Percentiles rank a stretch among this genome's conserved stretches.
These are phyloP conservation scores for Ophiostoma angusticollis DNA, from an alignment of 2,329 filamentous ascomycete species.

Conservation along the genomic window DNA sequence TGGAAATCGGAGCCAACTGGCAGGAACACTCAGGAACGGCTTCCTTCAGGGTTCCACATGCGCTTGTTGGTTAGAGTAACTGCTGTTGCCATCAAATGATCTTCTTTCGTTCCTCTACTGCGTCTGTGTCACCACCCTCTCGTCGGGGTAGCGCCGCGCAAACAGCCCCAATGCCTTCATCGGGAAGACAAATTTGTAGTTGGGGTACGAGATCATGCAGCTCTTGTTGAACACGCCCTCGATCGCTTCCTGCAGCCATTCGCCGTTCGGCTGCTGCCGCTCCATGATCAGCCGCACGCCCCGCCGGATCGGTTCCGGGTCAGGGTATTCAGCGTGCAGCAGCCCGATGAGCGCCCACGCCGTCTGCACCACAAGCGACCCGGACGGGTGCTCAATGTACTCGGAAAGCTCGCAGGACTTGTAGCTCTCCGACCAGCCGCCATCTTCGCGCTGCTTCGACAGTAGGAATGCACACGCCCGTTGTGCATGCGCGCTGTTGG, in stretches of 20 bases:
- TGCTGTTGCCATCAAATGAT: no score
- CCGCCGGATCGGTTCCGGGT: constrained; percentile 56
- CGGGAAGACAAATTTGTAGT: constrained; percentile 95
- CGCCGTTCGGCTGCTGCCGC: constrained; percentile 75
- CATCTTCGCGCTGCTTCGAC: constrained; percentile 72
- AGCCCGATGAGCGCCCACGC: constrained; percentile 78
- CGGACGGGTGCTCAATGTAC: constrained; percentile 60
- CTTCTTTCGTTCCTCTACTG: no score
- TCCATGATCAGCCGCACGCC: constrained; percentile 73
- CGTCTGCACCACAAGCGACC: constrained; percentile 86
- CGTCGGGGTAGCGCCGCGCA: constrained; percentile 56
- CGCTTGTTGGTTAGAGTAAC: no score
- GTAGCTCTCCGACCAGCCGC: constrained; percentile 96
- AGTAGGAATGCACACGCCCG: constrained; percentile 78
- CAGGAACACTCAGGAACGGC: no score
- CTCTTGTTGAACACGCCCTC: constrained; percentile 98
- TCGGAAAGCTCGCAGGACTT: constrained; percentile 65
- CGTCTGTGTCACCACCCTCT: constrained; percentile 40
- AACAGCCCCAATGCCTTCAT: constrained; percentile 92
- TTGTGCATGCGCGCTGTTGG: constrained; percentile 55
- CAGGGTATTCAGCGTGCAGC: constrained; percentile 70
- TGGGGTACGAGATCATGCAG: constrained; percentile 98
- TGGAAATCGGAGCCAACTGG: no score
- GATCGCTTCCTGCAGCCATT: constrained; percentile 91
- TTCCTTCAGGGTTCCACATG: no score